Evolutionary conservation across 257 asterid genomes (phyloP).

Genomic region (Nicotiana paniculata): DNA sequence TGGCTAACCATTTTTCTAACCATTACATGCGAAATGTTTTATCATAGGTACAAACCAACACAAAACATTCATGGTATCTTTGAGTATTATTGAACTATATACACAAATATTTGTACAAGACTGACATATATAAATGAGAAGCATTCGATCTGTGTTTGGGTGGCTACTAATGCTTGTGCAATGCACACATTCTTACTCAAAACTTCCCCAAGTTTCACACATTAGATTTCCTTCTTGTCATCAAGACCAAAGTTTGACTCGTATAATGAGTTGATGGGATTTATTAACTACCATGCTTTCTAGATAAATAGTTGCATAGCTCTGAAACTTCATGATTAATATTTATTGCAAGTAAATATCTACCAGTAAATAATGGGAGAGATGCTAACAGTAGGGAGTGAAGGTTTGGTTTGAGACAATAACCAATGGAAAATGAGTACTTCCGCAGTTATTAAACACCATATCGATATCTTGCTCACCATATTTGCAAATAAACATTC

Average conservation of each 20-base stretch:
- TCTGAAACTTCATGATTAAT: neutral
- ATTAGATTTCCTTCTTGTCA: neutral
- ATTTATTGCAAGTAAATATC: neutral
- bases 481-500: neutral
- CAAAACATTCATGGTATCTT: neutral
- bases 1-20: neutral
- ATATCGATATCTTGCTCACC: neutral
- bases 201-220: neutral
- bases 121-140: neutral
- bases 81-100: neutral
- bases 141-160: neutral
- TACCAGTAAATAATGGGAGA: neutral
- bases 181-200: neutral
- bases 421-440: neutral
- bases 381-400: neutral
- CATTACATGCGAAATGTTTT: neutral
- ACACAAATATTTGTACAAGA: neutral
- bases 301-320: neutral
- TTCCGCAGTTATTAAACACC: neutral
- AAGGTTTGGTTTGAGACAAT: neutral
- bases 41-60: neutral
- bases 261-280: neutral
- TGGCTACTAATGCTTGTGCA: neutral
- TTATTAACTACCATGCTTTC: neutral
- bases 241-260: neutral